Evolutionary conservation across 2,329 filamentous ascomycete genomes (phyloP).

Genomic region (Botrytis medusae): DNA sequence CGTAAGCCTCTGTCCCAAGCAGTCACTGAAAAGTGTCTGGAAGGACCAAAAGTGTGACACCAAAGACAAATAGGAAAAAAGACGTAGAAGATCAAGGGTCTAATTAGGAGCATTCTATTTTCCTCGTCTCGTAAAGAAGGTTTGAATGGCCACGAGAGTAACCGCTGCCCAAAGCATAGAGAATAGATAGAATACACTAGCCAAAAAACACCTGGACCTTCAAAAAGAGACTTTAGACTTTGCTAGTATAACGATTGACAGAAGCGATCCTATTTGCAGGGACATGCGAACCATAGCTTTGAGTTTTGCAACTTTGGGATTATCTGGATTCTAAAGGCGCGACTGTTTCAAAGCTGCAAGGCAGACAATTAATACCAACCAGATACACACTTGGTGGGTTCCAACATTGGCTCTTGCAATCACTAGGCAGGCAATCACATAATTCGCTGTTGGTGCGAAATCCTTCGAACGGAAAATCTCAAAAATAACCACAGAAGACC

Average conservation of each 20-base stretch:
- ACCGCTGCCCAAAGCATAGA: neutral
- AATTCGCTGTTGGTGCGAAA: neutral
- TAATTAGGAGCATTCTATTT: neutral
- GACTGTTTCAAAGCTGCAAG: neutral
- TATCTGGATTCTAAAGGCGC: neutral
- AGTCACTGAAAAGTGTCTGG: neutral
- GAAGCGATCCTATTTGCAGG: neutral
- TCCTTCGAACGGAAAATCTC: neutral
- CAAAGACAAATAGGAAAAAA: neutral
- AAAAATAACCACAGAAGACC: conserved; percentile 1
- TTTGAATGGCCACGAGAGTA: neutral
- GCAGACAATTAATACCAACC: neutral
- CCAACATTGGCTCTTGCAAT: neutral
- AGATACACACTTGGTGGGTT: neutral
- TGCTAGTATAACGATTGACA: neutral
- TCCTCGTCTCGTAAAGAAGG: neutral
- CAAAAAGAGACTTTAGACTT: neutral
- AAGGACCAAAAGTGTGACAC: neutral
- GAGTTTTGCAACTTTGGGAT: neutral
- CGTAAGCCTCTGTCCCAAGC: neutral
- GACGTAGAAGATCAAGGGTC: neutral
- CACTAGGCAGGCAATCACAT: neutral
- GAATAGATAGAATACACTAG: neutral
- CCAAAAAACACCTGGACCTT: neutral
- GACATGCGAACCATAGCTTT: neutral